These are phyloP conservation scores for Buddleja alternifolia DNA, from an alignment of 257 asterid species.

Conservation along the genomic window DNA sequence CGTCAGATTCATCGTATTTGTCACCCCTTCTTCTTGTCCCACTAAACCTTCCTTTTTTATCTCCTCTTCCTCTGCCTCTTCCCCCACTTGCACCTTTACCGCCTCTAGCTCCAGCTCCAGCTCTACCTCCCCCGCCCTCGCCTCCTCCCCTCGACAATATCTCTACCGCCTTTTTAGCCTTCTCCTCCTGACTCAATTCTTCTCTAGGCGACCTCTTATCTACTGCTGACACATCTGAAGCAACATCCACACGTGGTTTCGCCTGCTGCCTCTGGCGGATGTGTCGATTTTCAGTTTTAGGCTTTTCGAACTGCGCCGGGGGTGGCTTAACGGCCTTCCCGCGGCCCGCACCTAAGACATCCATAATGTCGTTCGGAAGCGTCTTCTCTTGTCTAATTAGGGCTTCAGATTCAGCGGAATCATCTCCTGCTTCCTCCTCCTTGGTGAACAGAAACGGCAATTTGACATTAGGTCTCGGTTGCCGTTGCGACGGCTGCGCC, in stretches of 20 bases:
- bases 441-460: conserved; percentile 31
- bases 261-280: conserved; percentile 37
- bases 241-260: conserved; percentile 1
- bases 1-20: conserved; percentile 43
- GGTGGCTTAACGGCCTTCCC: conserved; percentile 54
- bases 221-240: conserved; percentile 13
- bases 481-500: neutral
- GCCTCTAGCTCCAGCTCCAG: conserved; percentile 28
- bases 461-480: conserved; percentile 30
- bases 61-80: conserved; percentile 41
- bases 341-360: conserved; percentile 64
- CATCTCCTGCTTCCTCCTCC: conserved; percentile 27
- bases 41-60: conserved; percentile 41
- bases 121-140: conserved; percentile 24
- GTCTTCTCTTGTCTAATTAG: conserved; percentile 8
- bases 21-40: conserved; percentile 39
- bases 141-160: conserved; percentile 50
- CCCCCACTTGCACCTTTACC: conserved; percentile 40
- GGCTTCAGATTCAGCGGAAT: conserved; percentile 26
- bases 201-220: conserved; percentile 30
- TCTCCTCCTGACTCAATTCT: conserved; percentile 60
- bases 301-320: conserved; percentile 31
- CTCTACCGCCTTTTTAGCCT: conserved; percentile 51
- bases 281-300: conserved; percentile 58
- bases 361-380: conserved; percentile 34